These are phyloP conservation scores for Phytophthora sp. DNA, from an alignment of 352 stramenopile genomes.

Conservation along the genomic window DNA sequence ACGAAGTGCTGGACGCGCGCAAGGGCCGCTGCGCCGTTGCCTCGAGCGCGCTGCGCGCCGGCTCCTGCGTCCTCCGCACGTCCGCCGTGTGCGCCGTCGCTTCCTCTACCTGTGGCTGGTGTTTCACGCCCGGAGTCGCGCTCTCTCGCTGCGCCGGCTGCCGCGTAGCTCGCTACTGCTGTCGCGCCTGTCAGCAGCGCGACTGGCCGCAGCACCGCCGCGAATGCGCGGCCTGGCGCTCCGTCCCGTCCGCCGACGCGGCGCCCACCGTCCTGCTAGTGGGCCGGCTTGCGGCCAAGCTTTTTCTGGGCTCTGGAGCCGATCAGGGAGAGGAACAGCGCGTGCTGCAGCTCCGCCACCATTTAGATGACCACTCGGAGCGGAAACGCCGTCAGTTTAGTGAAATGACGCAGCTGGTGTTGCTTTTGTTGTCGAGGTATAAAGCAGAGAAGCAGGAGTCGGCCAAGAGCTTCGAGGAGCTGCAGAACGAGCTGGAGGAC, in stretches of 20 bases:
- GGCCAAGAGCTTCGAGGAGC: conserved; percentile 27
- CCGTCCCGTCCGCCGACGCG: conserved; percentile 23
- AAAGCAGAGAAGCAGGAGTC: conserved; percentile 30
- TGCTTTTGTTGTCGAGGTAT: conserved; percentile 56
- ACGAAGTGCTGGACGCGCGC: conserved; percentile 25
- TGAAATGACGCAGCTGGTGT: conserved; percentile 70
- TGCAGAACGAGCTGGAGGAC: conserved; percentile 33
- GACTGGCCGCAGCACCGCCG: conserved; percentile 60
- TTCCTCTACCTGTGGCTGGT: conserved; percentile 55
- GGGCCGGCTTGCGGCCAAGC: conserved; percentile 39
- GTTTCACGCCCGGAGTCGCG: conserved; percentile 31
- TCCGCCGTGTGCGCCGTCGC: conserved; percentile 37
- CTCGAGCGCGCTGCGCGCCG: conserved; percentile 26
- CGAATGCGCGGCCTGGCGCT: conserved; percentile 59
- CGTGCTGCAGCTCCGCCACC: conserved; percentile 52
- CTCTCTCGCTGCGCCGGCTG: conserved; percentile 64
- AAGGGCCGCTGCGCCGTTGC: conserved; percentile 64
- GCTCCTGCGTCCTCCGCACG: conserved; percentile 43
- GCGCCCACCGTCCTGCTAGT: conserved; percentile 67
- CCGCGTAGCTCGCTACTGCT: conserved; percentile 68
- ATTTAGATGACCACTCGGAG: conserved; percentile 47
- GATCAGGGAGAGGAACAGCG: conserved; percentile 8
- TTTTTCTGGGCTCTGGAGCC: conserved; percentile 33
- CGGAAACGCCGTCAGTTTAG: conserved; percentile 45
- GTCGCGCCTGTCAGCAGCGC: conserved; percentile 60